Percentiles rank a stretch among this genome's conserved stretches.
These are phyloP conservation scores for Hypsizygus marmoreus DNA, from an alignment of 768 basidiomycete species.

Conservation along the genomic window DNA sequence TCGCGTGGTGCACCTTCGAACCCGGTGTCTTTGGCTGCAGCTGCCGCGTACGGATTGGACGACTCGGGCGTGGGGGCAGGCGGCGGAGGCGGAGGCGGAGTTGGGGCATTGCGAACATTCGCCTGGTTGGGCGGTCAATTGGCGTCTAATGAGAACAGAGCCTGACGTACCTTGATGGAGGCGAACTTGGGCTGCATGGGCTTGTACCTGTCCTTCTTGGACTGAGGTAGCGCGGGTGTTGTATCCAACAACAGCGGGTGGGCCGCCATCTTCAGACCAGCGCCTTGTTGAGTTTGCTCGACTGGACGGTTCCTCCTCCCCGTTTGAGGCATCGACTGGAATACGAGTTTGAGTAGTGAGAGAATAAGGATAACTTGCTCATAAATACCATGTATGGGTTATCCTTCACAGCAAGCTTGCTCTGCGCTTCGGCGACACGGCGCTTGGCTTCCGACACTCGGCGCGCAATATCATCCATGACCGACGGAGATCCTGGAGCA, in stretches of 20 bases:
- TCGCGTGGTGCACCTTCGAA: slow-evolving; percentile 79
- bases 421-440: slow-evolving; percentile 81
- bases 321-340: slow-evolving; percentile 54
- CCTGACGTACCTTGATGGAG: slow-evolving; percentile 72
- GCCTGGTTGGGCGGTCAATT: slow-evolving; percentile 40
- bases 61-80: slow-evolving; percentile 43
- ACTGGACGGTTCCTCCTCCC: slow-evolving; percentile 55
- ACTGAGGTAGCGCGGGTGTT: slow-evolving; percentile 58
- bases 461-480: slow-evolving; percentile 65
- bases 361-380: background rate
- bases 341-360: background rate
- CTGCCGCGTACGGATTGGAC: slow-evolving; percentile 78
- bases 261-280: slow-evolving; percentile 87
- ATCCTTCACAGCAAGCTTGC: slow-evolving; percentile 69
- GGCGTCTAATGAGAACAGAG: background rate
- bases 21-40: slow-evolving; percentile 57
- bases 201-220: slow-evolving; percentile 91
- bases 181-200: slow-evolving; percentile 99
- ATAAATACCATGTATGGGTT: slow-evolving; percentile 86
- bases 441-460: slow-evolving; percentile 85
- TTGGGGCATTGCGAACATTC: slow-evolving; percentile 75
- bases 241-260: slow-evolving; percentile 83
- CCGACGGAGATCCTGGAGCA: slow-evolving; percentile 35
- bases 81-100: slow-evolving; percentile 51
- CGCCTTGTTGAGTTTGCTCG: slow-evolving; percentile 75